Base-by-base conservation (phyloP, 1,139 yeast genomes). In the Suhomyces taliae region DNA sequence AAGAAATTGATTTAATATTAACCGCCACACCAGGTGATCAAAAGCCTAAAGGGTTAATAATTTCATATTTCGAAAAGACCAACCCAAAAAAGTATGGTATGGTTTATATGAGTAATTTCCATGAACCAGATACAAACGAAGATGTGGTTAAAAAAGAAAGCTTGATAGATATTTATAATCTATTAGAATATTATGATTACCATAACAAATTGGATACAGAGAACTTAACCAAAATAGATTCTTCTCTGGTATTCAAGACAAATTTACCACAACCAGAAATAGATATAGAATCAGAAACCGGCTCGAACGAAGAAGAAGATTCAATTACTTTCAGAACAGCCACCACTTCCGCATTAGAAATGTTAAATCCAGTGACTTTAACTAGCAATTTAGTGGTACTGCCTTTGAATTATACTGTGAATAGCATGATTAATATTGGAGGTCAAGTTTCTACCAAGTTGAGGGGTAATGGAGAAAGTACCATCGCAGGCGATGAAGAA, bases 361-460 rank as follows among this genome's bases (percentile, higher is more conserved):
- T 68, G 39, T 55, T 72, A 15, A 64, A 70, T 46, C 78, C 78
- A 0, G 50, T 69, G 6, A 66, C 58, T 43, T 52, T 72, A 24
- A 69, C 78, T 3, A 71, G 68, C 48, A 69, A 64, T 39, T 59
- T 72, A 43, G 72, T 73, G 8, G 65, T 72, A 10, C 71, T 62
- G 67, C 79, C 79, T 0, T 50, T 74, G 10, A 69, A 64, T 46
- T 65, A 61, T 39, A 72, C 78, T 0, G 61, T 74, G 44, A 69
- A 63, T 44, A 70, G 71, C 32, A 62, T 74, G 60, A 61, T 57
- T 50, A 64, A 41, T 35, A 44, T 47, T 11, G 50, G 49, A 8
- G 49, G 39, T 19, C 50, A 41, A 10, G 50, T 43, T 7, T 41
- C 44, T 8, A 40, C 47, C 6, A 41, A 36, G 6, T 34, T 45